Base-by-base conservation (phyloP, 78 protist species). In the Creolimax fragrantissima region DNA sequence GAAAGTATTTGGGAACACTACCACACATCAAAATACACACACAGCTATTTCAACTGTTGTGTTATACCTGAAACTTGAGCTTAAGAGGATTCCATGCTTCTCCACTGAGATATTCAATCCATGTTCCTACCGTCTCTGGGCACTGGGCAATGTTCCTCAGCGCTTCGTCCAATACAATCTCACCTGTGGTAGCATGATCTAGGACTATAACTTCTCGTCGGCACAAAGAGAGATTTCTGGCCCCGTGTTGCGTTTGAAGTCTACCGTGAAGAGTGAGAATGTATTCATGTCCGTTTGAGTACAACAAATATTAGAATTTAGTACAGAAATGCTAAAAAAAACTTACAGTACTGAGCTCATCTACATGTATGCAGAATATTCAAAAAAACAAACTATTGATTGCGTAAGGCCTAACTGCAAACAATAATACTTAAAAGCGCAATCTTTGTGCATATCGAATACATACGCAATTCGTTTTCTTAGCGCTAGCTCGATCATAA, bases 51-150 rank as follows among this genome's bases (percentile, higher is more conserved):
- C n/a, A n/a, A n/a, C n/a, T n/a, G n/a, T n/a, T n/a, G n/a, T n/a
- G n/a, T n/a, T n/a, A n/a, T 24, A 58, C 74, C 85, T 90, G 92
- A 37, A 24, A 83, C 35, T 81, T 81, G 44, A 91, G 86, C 81
- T 83, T 81, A 45, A 91, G 47, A 41, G 86, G 93, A 35, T 91
- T 81, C 93, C 93, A 91, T 41, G 93, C 81, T 35, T 91, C 93
- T n/a, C 93, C 93, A 2, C 37, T 5, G 35, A 90, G 84, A 24
- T 36, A 17, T 5, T 89, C 92, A 17, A 89, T 58, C 92, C 92
- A 89, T 43, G 39, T 35, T 3, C 3, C 67, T 3, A 89, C 81
- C 3, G 42, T 89, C 4, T 45, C 85, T n/a, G 32, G 3, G 3
- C 35, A 42, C 5, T 5, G 24, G 90, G 44, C 47, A 35, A 90